phyloP scores from a whole-genome alignment of 257 asterid genomes.

The Solanum microdontum region DNA sequence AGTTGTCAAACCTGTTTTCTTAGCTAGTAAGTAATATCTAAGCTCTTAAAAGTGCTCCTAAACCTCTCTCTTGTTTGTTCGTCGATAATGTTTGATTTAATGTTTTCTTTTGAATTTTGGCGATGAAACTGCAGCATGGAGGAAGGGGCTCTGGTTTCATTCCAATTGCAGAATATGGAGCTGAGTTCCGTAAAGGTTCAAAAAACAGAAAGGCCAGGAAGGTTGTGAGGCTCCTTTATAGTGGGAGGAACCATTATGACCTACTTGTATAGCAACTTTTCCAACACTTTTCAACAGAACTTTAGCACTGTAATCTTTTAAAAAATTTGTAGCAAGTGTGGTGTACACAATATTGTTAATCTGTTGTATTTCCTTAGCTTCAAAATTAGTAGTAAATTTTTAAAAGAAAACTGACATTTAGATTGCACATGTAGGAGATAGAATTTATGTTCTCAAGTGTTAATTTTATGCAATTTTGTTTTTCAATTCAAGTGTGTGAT shows the following conservation, averaged over 20 bases:
- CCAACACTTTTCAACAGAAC: background rate
- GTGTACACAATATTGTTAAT: background rate
- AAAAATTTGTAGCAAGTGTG: background rate
- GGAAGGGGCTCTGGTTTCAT: constrained; percentile 77
- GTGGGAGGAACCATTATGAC: constrained; percentile 85
- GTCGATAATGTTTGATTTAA: background rate
- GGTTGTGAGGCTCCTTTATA: constrained; percentile 65
- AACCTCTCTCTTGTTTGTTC: background rate
- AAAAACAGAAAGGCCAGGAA: constrained; percentile 32
- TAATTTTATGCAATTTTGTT: background rate
- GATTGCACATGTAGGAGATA: background rate
- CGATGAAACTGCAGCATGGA: constrained; percentile 49
- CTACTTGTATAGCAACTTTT: constrained; percentile 32
- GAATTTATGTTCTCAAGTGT: background rate
- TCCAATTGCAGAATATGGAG: constrained; percentile 93
- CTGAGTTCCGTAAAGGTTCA: constrained; percentile 39
- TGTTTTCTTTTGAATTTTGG: background rate
- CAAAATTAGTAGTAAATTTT: background rate
- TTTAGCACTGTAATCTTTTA: background rate
- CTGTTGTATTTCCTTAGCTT: background rate
- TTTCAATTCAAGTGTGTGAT: background rate
- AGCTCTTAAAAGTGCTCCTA: background rate
- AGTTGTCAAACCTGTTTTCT: background rate
- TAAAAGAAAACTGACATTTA: background rate
- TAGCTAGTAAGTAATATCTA: background rate